A percentile compares a stretch with the other conserved stretches of the same genome.
Conservation (phyloP, 1,284 basidiomycete genomes). For the Cryptococcus sp. region DNA sequence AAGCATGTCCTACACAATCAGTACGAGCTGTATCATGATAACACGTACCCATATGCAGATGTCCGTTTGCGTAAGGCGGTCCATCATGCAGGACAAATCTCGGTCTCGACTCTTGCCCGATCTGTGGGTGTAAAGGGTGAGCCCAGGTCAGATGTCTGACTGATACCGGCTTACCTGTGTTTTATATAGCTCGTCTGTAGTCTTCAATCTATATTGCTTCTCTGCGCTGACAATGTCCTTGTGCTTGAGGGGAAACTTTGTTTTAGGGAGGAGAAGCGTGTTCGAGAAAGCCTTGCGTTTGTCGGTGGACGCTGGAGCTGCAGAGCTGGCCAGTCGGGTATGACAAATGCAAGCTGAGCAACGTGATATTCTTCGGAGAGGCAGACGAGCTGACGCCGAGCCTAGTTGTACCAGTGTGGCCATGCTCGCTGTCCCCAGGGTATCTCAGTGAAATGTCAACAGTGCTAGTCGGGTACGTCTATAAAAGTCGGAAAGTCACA, state of each 20-base stretch:
- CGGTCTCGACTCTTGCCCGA: conserved; percentile 63
- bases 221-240: conserved; percentile 68
- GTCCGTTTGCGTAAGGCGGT: conserved; percentile 96
- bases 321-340: background rate
- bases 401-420: too few relatives aligned
- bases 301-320: conserved; percentile 9
- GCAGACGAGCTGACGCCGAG: too few relatives aligned
- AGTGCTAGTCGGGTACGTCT: too few relatives aligned
- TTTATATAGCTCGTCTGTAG: conserved; percentile 74
- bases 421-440: too few relatives aligned
- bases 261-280: conserved; percentile 81
- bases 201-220: conserved; percentile 62
- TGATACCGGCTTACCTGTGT: conserved; percentile 70
- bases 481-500: too few relatives aligned
- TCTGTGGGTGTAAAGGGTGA: conserved; percentile 54
- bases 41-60: conserved; percentile 86
- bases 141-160: background rate
- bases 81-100: conserved; percentile 92
- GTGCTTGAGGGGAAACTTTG: conserved; percentile 73
- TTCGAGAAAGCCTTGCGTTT: conserved; percentile 58
- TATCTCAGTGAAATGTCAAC: too few relatives aligned
- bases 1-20: conserved; percentile 72
- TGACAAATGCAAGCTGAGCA: too few relatives aligned
- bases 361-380: too few relatives aligned
- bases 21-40: background rate